A percentile compares a stretch with the other conserved stretches of the same genome.
Evolutionary conservation across 2,329 filamentous ascomycete species (phyloP).

Genomic region (Ceratocystis ficicola): DNA sequence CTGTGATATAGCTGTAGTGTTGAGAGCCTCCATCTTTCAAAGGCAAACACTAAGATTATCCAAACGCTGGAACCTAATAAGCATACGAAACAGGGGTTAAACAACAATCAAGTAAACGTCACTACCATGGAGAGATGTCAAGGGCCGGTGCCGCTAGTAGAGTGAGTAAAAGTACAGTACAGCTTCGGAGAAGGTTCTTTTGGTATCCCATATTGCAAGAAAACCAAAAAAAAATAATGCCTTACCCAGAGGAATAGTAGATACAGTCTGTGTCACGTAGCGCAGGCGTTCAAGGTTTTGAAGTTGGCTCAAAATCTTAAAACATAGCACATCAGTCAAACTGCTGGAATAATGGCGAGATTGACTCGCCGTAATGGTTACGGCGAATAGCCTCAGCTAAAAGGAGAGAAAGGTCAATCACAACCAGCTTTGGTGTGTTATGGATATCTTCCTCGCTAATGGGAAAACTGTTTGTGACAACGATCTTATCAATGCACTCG

Average conservation of each 20-base stretch:
- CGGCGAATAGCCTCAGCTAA: constrained; percentile 85
- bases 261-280: neutral
- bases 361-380: constrained; percentile 90
- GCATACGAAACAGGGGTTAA: neutral
- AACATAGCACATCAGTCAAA: constrained; percentile 37
- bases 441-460: constrained; percentile 63
- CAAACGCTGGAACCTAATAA: constrained; percentile 4
- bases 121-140: neutral
- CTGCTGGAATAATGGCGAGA: constrained; percentile 57
- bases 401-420: constrained; percentile 79
- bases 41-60: constrained; percentile 11
- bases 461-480: constrained; percentile 96
- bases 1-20: neutral
- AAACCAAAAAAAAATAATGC: neutral
- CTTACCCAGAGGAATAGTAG: constrained; percentile 14
- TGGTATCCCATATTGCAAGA: neutral
- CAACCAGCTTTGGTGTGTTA: constrained; percentile 67
- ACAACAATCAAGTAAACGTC: neutral
- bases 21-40: constrained; percentile 3
- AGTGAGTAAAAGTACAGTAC: neutral
- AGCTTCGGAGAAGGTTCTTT: neutral
- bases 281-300: neutral
- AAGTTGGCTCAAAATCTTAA: neutral
- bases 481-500: constrained; percentile 83
- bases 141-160: neutral